Evolutionary conservation across 768 basidiomycete genomes (phyloP), one percentile per base, ranked within the genome.

Genomic region (Asterophora lycoperdoides): DNA sequence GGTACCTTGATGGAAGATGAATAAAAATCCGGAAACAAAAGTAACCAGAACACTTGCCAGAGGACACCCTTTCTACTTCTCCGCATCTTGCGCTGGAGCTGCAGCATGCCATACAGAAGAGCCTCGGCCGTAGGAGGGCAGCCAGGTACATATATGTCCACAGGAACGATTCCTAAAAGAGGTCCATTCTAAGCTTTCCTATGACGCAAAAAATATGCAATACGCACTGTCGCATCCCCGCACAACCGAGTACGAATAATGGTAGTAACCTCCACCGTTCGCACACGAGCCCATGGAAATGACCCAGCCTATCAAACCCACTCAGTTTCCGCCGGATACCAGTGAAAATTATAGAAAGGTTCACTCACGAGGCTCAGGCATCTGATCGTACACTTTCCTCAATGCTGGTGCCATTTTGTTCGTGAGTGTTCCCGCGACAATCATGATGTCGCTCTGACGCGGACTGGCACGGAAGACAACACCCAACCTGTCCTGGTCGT

Each of bases 221-320:
- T 32, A 66, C 87, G 50, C 65, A 89, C 96, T 83, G 74, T 99
- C 96, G 66, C 95, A 98, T 13, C 96, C 96, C 40, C 96, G 85
- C 32, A 98, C 96, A 53, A 99, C 96, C 23, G 94, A 93, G 70
- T 99, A 99, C 20, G 95, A 96, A 68, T 97, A 96, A 71, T 95
- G 93, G 68, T 94, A 93, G 73, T 93, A 94, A 13, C 93, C 93
- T 48, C 93, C 93, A 26, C 96, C 96, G 66, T 98, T 98, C 14
- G 96, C 96, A 68, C 96, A 99, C 4, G 95, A 97, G 39, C 96
- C 96, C 96, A 99, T 98, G 19, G 95, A 98, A 63, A 99, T 89
- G 49, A 99, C 96, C 96, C 96, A 99, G 62, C 95, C 89, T 83
- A 33, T 9, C 13, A 13, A 19, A 9, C 3, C 19, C 26, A 20